Evolutionary conservation across 2,329 filamentous ascomycete genomes (phyloP).

Genomic region (Monosporascus sp.): DNA sequence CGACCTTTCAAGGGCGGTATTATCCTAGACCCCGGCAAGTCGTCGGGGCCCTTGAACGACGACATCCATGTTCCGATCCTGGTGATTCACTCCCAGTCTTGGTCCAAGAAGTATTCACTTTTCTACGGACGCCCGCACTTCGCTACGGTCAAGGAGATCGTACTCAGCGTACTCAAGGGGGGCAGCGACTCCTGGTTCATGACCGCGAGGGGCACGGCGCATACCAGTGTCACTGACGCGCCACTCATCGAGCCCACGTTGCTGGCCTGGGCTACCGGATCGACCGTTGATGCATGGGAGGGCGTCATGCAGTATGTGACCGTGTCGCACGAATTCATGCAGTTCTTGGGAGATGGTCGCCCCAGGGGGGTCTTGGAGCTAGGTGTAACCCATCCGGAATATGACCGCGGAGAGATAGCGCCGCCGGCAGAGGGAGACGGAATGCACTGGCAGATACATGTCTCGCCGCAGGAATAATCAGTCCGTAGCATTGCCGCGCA

Average conservation of each 20-base stretch:
- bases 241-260: conserved; percentile 58
- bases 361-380: conserved; percentile 43
- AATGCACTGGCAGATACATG: background rate
- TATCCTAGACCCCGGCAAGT: conserved; percentile 62
- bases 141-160: conserved; percentile 54
- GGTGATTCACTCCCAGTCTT: conserved; percentile 59
- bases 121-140: conserved; percentile 64
- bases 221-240: conserved; percentile 62
- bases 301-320: conserved; percentile 57
- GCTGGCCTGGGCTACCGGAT: conserved; percentile 56
- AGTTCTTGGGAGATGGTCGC: conserved; percentile 40
- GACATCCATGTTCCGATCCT: conserved; percentile 54
- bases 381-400: conserved; percentile 28
- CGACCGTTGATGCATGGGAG: conserved; percentile 50
- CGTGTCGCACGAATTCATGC: conserved; percentile 51
- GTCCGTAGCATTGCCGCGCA: too few species aligned
- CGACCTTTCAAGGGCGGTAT: conserved; percentile 52
- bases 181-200: conserved; percentile 47
- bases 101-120: conserved; percentile 50
- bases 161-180: conserved; percentile 38
- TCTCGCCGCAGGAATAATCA: background rate
- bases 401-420: conserved; percentile 14
- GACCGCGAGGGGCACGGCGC: conserved; percentile 49
- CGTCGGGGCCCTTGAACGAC: conserved; percentile 55
- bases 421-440: background rate